Percentiles rank a stretch among this genome's conserved stretches.
These are phyloP conservation scores for Gaertneriomyces sp. DNA, from an alignment of 192 early-diverging fungal species.

Conservation along the genomic window DNA sequence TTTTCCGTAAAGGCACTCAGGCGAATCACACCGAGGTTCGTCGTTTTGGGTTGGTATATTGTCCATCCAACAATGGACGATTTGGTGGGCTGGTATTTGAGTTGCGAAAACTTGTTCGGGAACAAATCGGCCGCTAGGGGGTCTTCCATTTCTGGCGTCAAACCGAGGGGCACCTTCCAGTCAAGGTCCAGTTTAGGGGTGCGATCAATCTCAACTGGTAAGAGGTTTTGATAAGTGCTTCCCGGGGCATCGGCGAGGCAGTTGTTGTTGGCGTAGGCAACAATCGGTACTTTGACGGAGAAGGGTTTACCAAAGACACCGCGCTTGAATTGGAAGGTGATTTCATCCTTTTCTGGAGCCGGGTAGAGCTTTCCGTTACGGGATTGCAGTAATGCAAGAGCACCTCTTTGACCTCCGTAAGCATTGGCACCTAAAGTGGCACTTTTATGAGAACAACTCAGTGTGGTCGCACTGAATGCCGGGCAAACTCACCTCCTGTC, in stretches of 20 bases:
- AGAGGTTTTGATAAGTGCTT: not conserved
- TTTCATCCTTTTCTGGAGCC: constrained; percentile 11
- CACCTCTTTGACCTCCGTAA: constrained; percentile 17
- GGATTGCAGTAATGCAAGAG: constrained; percentile 2
- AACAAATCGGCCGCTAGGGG: not conserved
- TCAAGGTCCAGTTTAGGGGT: too few relatives aligned
- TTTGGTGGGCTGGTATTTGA: constrained; percentile 6
- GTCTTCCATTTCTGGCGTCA: too few relatives aligned
- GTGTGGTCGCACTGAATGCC: too few relatives aligned
- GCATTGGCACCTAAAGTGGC: constrained; percentile 8
- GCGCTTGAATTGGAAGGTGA: constrained; percentile 11
- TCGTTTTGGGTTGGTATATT: constrained; percentile 12
- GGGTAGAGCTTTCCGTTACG: constrained; percentile 1
- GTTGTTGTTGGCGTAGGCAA: constrained; percentile 1
- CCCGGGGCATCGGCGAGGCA: constrained; percentile 15
- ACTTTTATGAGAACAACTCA: not conserved
- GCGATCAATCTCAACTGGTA: too few relatives aligned
- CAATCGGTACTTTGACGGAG: constrained; percentile 13
- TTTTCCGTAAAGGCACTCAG: constrained; percentile 9
- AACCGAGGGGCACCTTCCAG: too few relatives aligned
- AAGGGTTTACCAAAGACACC: not conserved
- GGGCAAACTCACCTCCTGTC: too few relatives aligned
- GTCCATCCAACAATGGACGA: constrained; percentile 10
- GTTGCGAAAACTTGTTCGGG: not conserved
- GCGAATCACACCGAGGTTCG: constrained; percentile 28